These are phyloP conservation scores for Penicillium angulare DNA, from an alignment of 495 filamentous ascomycete species.

Conservation along the genomic window DNA sequence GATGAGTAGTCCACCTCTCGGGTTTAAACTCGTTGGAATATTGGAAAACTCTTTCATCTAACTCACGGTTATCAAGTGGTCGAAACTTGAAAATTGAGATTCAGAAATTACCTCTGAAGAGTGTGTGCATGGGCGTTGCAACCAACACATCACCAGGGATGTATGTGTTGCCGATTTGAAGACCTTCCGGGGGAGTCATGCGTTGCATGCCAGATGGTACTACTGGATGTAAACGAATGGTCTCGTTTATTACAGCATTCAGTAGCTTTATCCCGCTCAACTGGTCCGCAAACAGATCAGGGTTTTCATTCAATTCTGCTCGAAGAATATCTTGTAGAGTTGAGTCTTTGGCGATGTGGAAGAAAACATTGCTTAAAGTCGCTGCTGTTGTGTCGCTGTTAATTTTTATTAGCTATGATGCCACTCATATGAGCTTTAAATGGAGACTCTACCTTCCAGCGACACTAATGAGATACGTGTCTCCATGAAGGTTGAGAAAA, in stretches of 20 bases:
- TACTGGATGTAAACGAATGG: slow-evolving; percentile 8
- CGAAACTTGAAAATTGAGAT: background rate
- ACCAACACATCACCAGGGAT: slow-evolving; percentile 32
- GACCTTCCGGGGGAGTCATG: slow-evolving; percentile 18
- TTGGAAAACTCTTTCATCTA: slow-evolving; percentile 28
- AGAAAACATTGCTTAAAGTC: slow-evolving; percentile 33
- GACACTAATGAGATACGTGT: slow-evolving; percentile 34
- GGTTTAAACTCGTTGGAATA: slow-evolving; percentile 39
- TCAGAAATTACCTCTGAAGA: slow-evolving; percentile 26
- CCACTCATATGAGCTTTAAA: background rate
- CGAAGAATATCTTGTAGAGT: slow-evolving; percentile 16
- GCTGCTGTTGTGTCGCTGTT: slow-evolving; percentile 37
- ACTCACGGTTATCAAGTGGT: background rate
- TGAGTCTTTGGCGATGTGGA: slow-evolving; percentile 26
- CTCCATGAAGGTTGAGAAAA: slow-evolving; percentile 27
- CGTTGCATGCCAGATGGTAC: slow-evolving; percentile 19
- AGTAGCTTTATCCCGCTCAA: slow-evolving; percentile 21
- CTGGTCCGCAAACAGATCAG: slow-evolving; percentile 6
- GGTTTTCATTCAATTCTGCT: slow-evolving; percentile 19
- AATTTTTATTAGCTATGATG: background rate
- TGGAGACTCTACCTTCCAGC: slow-evolving; percentile 37
- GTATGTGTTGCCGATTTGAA: slow-evolving; percentile 21
- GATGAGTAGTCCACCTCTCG: slow-evolving; percentile 41
- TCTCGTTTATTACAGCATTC: slow-evolving; percentile 52
- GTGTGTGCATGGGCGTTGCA: slow-evolving; percentile 20